phyloP scores from a whole-genome alignment of 2,329 filamentous ascomycete species.

The Decorospora gaudefroyi region DNA sequence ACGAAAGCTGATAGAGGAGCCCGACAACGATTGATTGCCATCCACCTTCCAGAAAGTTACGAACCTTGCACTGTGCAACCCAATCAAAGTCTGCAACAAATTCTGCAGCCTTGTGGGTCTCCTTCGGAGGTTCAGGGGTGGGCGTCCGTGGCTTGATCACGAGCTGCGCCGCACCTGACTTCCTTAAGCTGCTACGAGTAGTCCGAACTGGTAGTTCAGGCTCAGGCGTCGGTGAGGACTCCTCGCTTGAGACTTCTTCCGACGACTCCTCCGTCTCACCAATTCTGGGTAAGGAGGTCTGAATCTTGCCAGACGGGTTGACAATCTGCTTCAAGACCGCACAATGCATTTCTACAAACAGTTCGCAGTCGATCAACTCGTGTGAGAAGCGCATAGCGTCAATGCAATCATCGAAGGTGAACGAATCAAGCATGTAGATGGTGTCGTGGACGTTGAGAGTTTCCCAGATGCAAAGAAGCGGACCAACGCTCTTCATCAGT shows the following conservation, averaged over 20 bases:
- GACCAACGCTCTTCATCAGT: slow-evolving; percentile 81
- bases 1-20: slow-evolving; percentile 81
- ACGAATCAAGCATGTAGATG: slow-evolving; percentile 91
- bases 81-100: slow-evolving; percentile 76
- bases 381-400: slow-evolving; percentile 82
- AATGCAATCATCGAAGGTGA: slow-evolving; percentile 95
- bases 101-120: slow-evolving; percentile 71
- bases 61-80: slow-evolving; percentile 80
- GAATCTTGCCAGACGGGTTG: slow-evolving; percentile 75
- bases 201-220: slow-evolving; percentile 78
- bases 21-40: slow-evolving; percentile 93
- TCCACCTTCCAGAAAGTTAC: slow-evolving; percentile 83
- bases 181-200: slow-evolving; percentile 83
- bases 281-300: slow-evolving; percentile 76
- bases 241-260: slow-evolving; percentile 58
- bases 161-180: slow-evolving; percentile 70
- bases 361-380: slow-evolving; percentile 74
- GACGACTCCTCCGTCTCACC: slow-evolving; percentile 48
- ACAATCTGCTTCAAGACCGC: slow-evolving; percentile 87
- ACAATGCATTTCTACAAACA: slow-evolving; percentile 91
- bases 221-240: slow-evolving; percentile 58
- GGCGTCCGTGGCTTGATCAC: slow-evolving; percentile 45
- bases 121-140: slow-evolving; percentile 43
- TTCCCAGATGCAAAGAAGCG: slow-evolving; percentile 89
- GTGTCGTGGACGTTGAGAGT: slow-evolving; percentile 98